Evolutionary conservation across 2,329 filamentous ascomycete species (phyloP), one percentile per base, ranked within the genome.

Genomic region (Fonsecaea monophora): DNA sequence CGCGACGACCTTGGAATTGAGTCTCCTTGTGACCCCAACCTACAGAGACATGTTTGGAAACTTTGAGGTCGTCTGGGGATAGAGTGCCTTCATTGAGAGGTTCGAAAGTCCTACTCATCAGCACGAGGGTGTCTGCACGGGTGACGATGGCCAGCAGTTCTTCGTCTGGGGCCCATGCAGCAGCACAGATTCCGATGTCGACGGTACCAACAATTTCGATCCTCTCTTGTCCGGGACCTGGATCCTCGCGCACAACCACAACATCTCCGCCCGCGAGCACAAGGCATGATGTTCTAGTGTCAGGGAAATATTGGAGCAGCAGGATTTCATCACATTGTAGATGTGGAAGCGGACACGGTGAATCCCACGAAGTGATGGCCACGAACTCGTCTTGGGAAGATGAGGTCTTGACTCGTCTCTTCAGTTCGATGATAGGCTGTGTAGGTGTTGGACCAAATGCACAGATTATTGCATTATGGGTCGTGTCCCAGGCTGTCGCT

Each of bases 21-120:
- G 95, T 99, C 80, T 99, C 95, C 76, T 91, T 92, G 82, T 98
- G 98, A 67, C 95, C 95, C 95, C 95, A 99, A 58, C 95, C 95
- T 25, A 99, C 94, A 21, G 93, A 96, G 65, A 97, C 95, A 82
- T 97, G 94, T 77, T 90, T 95, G 32, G 91, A 98, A n/a, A 88
- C 87, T 73, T 90, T 90, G 70, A 96, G 85, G 78, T 96, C 94
- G 53, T 94, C 92, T 0, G 83, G 77, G 0, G 86, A 87, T 77
- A 98, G 88, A 38, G 84, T 82, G 60, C 91, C 85, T 78, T 94
- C 91, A 38, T 90, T 87, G 50, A 96, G 88, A 65, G 89, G 90
- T 73, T 98, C 94, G 71, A 98, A 96, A 32, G 89, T 88, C 69
- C 93, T 87, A 64, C 93, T 97, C 94, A 99, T 97, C 76, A 97